Percentiles rank a stretch among this genome's conserved stretches.
Conservation (phyloP, 352 stramenopile genomes). For the Globisporangium cederbergense region DNA sequence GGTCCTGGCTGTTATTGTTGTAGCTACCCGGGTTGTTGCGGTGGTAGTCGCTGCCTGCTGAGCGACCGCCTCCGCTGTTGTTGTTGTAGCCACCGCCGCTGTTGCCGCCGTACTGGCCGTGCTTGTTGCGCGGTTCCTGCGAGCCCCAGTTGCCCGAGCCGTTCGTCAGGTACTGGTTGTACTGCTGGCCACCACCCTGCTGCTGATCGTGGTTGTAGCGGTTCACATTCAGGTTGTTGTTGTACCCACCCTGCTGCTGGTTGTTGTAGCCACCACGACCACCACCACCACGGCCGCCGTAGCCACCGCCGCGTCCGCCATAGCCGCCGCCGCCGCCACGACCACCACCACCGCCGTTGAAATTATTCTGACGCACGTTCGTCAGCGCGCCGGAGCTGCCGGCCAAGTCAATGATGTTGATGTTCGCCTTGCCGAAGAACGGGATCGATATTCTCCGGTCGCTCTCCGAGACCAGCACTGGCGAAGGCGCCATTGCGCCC, state of each 20-base stretch:
- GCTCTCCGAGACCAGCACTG: constrained; percentile 48
- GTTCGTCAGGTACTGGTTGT: constrained; percentile 78
- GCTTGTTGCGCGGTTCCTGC: constrained; percentile 77
- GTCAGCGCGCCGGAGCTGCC: constrained; percentile 44
- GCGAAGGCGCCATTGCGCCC: constrained; percentile 32
- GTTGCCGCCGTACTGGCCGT: constrained; percentile 43
- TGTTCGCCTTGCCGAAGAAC: constrained; percentile 81
- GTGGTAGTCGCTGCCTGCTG: constrained; percentile 19
- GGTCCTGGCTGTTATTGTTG: constrained; percentile 20
- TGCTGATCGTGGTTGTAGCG: constrained; percentile 38
- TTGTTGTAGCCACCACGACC: constrained; percentile 25
- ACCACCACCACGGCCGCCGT: constrained; percentile 16
- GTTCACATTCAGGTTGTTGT: constrained; percentile 70
- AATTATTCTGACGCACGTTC: constrained; percentile 57
- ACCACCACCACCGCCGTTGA: constrained; percentile 33
- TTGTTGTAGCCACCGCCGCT: constrained; percentile 24
- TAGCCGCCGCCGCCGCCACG: constrained; percentile 22
- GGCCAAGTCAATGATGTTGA: constrained; percentile 82
- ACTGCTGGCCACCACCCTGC: constrained; percentile 32
- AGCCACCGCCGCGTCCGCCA: constrained; percentile 14
- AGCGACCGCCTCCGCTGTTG: constrained; percentile 17
- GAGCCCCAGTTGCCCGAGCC: constrained; percentile 76
- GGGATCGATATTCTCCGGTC: constrained; percentile 73
- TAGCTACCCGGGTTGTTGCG: constrained; percentile 27
- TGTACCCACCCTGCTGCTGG: constrained; percentile 32